Evolutionary conservation across 2,329 filamentous ascomycete species (phyloP).

Genomic region (Claviceps humidiphila): DNA sequence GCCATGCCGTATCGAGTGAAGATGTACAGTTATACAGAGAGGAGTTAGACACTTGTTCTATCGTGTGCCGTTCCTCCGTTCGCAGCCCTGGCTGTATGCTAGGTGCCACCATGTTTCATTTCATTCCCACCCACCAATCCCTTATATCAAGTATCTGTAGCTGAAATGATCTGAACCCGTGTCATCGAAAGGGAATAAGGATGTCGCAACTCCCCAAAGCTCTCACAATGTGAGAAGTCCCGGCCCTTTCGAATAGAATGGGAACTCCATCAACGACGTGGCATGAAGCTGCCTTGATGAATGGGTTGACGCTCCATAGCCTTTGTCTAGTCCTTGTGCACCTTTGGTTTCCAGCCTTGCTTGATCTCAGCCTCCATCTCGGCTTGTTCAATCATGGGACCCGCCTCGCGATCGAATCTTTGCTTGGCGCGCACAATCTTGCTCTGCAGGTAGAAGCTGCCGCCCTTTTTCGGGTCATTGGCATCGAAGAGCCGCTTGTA

Average conservation of each 20-base stretch:
- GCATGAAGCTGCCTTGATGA: not conserved
- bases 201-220: not conserved
- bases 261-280: not conserved
- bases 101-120: not conserved
- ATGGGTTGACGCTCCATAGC: not conserved
- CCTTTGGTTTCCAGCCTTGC: slow-evolving; percentile 86
- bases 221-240: not conserved
- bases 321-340: slow-evolving; percentile 69
- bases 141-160: not conserved
- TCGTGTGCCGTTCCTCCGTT: not conserved
- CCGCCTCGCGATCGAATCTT: slow-evolving; percentile 76
- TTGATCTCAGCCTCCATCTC: slow-evolving; percentile 65
- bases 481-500: slow-evolving; percentile 93
- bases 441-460: slow-evolving; percentile 96
- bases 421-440: slow-evolving; percentile 88
- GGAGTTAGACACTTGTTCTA: slow-evolving; percentile 1
- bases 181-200: not conserved
- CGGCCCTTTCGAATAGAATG: not conserved
- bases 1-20: slow-evolving; percentile 42
- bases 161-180: not conserved
- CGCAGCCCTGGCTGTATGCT: not conserved
- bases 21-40: slow-evolving; percentile 31
- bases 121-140: not conserved
- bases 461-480: slow-evolving; percentile 90
- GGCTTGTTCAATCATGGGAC: slow-evolving; percentile 55